phyloP scores from a whole-genome alignment of 2,329 filamentous ascomycete species.

The Parastagonospora nodorum region DNA sequence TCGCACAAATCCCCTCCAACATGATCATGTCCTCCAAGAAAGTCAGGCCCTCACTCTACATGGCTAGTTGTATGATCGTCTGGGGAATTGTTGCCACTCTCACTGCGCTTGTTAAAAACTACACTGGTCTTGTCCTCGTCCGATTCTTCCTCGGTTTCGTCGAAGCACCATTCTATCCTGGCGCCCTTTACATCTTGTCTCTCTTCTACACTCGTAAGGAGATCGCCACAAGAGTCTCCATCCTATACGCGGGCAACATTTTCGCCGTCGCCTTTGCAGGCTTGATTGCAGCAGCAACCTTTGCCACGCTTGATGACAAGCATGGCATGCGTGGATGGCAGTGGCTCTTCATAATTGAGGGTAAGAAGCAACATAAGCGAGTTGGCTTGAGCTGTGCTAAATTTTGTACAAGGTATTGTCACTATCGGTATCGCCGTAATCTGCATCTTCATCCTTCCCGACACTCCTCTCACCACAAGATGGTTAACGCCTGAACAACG shows the following conservation, averaged over 20 bases:
- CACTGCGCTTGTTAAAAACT: conserved; percentile 36
- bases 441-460: conserved; percentile 48
- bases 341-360: conserved; percentile 31
- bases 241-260: conserved; percentile 18
- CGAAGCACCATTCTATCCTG: conserved; percentile 59
- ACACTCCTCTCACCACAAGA: conserved; percentile 42
- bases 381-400: background rate
- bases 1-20: conserved; percentile 49
- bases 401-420: conserved; percentile 12
- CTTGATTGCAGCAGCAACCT: conserved; percentile 20
- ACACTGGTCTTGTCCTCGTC: conserved; percentile 32
- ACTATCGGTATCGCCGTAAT: conserved; percentile 35
- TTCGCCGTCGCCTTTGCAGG: conserved; percentile 20
- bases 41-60: conserved; percentile 38
- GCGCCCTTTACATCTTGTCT: conserved; percentile 64
- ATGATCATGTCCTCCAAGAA: conserved; percentile 47
- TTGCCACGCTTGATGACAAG: conserved; percentile 20
- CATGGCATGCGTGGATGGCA: conserved; percentile 24
- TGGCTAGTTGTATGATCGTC: conserved; percentile 36
- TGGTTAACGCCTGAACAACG: conserved; percentile 54
- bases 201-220: conserved; percentile 67
- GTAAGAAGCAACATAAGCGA: background rate
- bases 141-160: conserved; percentile 40
- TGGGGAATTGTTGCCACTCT: conserved; percentile 41
- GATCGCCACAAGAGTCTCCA: conserved; percentile 27